Evolutionary conservation across 768 basidiomycete species (phyloP).

Genomic region (Punctularia strigosozonata): DNA sequence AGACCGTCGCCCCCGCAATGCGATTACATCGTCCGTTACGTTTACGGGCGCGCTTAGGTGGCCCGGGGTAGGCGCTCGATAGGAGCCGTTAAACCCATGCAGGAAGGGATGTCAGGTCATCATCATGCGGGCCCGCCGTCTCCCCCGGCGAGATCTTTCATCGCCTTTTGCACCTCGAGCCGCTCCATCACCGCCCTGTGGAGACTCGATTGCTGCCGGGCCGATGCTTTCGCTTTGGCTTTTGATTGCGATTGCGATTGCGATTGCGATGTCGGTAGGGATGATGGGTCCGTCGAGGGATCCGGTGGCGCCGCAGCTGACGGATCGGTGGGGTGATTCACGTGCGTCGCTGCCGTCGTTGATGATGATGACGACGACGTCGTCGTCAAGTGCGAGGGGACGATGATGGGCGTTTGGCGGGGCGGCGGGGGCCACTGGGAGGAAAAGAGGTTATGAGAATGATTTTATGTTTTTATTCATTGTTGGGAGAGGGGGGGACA

Average conservation of each 20-base stretch:
- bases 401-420: conserved; percentile 64
- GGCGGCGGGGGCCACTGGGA: conserved; percentile 87
- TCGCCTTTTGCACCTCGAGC: conserved; percentile 63
- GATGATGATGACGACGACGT: conserved; percentile 2
- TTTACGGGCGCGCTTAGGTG: too few relatives aligned
- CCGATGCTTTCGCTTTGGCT: conserved; percentile 13
- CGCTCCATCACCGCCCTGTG: conserved; percentile 67
- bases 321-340: neutral
- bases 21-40: too few relatives aligned
- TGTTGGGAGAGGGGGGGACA: neutral
- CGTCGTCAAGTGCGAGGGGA: conserved; percentile 51
- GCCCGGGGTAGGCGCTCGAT: too few relatives aligned
- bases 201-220: conserved; percentile 43
- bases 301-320: conserved; percentile 2
- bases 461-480: neutral
- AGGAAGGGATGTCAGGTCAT: too few relatives aligned
- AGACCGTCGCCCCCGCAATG: too few relatives aligned
- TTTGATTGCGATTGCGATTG: conserved; percentile 8
- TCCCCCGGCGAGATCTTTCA: conserved; percentile 31
- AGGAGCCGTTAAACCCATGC: too few relatives aligned
- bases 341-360: conserved; percentile 1
- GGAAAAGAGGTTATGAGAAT: too few relatives aligned
- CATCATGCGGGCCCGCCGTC: too few relatives aligned
- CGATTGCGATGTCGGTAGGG: conserved; percentile 4
- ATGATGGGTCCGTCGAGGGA: neutral